Base-by-base conservation (phyloP, 352 stramenopile genomes). In the Aphanomyces invadans region DNA sequence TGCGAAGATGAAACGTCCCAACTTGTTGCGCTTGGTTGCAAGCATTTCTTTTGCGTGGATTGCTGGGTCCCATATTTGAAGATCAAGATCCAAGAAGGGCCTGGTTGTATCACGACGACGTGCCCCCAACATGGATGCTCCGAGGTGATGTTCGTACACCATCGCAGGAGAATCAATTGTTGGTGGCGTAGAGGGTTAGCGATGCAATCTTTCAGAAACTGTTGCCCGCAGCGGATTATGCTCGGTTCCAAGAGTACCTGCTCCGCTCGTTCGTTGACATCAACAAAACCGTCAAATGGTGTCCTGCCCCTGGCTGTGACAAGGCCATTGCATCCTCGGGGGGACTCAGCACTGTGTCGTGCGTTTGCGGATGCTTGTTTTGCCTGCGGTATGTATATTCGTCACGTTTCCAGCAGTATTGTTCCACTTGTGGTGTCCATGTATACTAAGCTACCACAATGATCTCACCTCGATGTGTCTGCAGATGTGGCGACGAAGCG, bases 251-350 rank as follows among this genome's bases (percentile, higher is more conserved):
- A 61, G 84, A 76, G 23, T 99, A 92, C 69, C 81, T 98, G 69
- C 76, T 99, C 52, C 86, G 93, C 46, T 97, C 86, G 56, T 99
- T 98, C 79, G 95, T 99, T n/a, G 94, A 99, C 69, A 98, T 97
- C 65, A 98, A 98, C 80, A 96, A 88, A 52, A 88, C 92, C 61
- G 95, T 98, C 63, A 94, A 97, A 62, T 99, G 96, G 90, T 99
- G 97, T 73, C 97, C 97, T 9, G 95, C 92, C 15, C 80, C 87
- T 2, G 91, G 94, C n/a, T 99, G 96, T 74, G 96, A 90, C 64
- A 97, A 97, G 70, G 90, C 98, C 19, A 97, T 97, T 19, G 89
- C 81, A 0, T 93, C 84, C 19, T 81, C 87, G 0, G 86, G 86
- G 17, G 88, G 86, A 23, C 62, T 94, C 2, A 90, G 79, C 28